A percentile compares a stretch with the other conserved stretches of the same genome.
phyloP scores from a whole-genome alignment of 441 rosid species.

The Arabidopsis lyrata region DNA sequence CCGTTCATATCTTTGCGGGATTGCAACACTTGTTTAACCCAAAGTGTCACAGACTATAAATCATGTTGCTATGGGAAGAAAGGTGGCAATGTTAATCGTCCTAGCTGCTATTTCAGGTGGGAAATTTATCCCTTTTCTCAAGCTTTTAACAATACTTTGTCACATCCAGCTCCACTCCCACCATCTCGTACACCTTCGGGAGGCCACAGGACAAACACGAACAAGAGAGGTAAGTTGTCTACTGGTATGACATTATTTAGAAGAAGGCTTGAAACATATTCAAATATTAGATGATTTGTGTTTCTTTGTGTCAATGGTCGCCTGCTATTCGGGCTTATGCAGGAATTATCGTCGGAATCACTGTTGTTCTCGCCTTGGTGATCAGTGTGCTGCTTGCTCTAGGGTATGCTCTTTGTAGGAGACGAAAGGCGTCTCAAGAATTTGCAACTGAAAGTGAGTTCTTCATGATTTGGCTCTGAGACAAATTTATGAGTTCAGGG shows the following conservation, averaged over 20 bases:
- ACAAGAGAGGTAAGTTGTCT: conserved; percentile 8
- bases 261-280: neutral
- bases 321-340: neutral
- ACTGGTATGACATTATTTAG: neutral
- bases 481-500: neutral
- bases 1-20: conserved; percentile 19
- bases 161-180: neutral
- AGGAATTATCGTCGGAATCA: neutral
- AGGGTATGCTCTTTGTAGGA: too few species aligned
- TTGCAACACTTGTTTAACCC: conserved; percentile 2
- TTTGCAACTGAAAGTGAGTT: conserved; percentile 29
- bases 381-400: neutral
- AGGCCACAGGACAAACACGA: neutral
- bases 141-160: neutral
- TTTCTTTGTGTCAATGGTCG: neutral
- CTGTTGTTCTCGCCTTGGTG: neutral
- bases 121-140: conserved; percentile 41
- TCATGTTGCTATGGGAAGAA: conserved; percentile 18
- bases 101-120: conserved; percentile 48
- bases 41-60: conserved; percentile 15
- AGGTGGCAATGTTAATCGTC: conserved; percentile 45
- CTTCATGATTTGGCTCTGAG: neutral
- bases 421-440: too few species aligned
- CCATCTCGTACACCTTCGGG: neutral
- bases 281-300: neutral